phyloP scores from a whole-genome alignment of 169 alveolate species.

The Cryptosporidium baileyi region DNA sequence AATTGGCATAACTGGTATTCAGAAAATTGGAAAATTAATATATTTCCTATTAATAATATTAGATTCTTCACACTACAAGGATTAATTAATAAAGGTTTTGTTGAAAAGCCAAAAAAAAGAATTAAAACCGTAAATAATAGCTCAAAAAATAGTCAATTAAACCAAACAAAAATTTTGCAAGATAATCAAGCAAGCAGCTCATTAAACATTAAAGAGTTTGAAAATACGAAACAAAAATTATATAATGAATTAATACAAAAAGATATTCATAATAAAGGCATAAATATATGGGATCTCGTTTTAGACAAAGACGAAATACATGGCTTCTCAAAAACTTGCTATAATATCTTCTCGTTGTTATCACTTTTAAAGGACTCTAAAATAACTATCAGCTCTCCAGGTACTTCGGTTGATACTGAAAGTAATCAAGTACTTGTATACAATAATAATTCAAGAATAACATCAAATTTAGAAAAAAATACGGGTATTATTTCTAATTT shows the following conservation, averaged over 20 bases:
- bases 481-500: slow-evolving; percentile 61
- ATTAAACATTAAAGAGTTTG: not conserved
- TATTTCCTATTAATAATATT: slow-evolving; percentile 42
- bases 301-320: slow-evolving; percentile 17
- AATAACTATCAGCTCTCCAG: slow-evolving; percentile 1
- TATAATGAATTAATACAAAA: not conserved
- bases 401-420: not conserved
- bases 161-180: slow-evolving; percentile 2
- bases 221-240: not conserved
- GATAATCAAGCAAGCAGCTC: not conserved
- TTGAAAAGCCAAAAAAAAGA: not conserved
- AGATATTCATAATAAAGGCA: not conserved
- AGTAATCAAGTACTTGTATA: not conserved
- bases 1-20: slow-evolving; percentile 56
- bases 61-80: slow-evolving; percentile 38
- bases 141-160: not conserved
- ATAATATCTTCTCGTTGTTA: slow-evolving; percentile 19
- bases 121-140: not conserved
- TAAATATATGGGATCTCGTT: slow-evolving; percentile 58
- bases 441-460: not conserved
- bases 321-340: slow-evolving; percentile 53
- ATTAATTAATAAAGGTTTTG: not conserved
- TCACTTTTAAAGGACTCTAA: slow-evolving; percentile 18
- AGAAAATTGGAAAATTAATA: slow-evolving; percentile 4
- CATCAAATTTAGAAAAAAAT: slow-evolving; percentile 7